These are phyloP conservation scores for Ogataea allantospora DNA, from an alignment of 805 yeast genomes.

Conservation along the genomic window DNA sequence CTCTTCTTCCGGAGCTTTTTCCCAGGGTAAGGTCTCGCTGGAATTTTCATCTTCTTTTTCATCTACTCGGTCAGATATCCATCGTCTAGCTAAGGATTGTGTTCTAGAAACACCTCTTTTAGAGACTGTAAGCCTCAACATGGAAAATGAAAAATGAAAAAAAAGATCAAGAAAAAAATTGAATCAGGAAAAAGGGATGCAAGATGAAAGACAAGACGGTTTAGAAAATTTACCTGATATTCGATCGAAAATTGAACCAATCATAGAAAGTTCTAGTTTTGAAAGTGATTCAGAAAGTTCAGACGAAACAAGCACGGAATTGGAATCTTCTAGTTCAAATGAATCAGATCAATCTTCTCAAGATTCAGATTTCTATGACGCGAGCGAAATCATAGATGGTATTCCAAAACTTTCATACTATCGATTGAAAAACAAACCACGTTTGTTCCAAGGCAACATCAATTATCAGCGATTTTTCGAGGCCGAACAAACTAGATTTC, in stretches of 20 bases:
- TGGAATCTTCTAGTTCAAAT: neutral
- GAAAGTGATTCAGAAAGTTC: neutral
- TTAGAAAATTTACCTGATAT: neutral
- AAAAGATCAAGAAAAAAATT: constrained; percentile 5
- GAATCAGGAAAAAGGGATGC: constrained; percentile 1
- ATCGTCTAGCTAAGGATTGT: neutral
- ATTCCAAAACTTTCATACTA: constrained; percentile 14
- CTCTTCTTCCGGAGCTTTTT: constrained; percentile 3
- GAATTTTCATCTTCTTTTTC: neutral
- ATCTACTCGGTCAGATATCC: constrained; percentile 4
- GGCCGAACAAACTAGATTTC: constrained; percentile 13
- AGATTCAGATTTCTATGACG: constrained; percentile 8
- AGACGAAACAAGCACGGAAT: neutral
- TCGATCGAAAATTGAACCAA: neutral
- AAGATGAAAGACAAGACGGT: neutral
- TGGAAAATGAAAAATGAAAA: constrained; percentile 1
- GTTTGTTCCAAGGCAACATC: constrained; percentile 23
- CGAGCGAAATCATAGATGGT: constrained; percentile 7
- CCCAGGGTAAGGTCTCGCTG: constrained; percentile 14
- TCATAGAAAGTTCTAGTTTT: neutral
- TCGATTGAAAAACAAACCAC: constrained; percentile 12
- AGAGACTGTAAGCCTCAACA: constrained; percentile 6
- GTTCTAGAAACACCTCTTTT: neutral
- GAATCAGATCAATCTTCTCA: no score
- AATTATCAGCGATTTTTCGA: constrained; percentile 19